Evolutionary conservation across 164 flowering plant genomes (phyloP), one percentile per base, ranked within the genome.

Genomic region (Vitis amurensis): DNA sequence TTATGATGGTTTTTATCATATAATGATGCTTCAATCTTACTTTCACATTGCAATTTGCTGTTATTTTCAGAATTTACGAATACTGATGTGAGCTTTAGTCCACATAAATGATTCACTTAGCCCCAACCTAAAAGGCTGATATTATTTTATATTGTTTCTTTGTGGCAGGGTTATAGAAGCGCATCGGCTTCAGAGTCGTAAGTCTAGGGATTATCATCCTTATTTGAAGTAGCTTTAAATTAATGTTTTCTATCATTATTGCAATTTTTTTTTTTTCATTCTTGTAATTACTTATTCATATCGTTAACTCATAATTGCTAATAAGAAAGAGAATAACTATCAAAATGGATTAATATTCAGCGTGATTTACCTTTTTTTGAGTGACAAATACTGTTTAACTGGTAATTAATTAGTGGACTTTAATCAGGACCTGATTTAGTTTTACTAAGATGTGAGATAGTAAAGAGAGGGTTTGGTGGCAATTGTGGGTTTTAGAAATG

Each of bases 181-280:
- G 85, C 90, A 27, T 70, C 91, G 17, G 95, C 98, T 66, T 90
- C 94, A 55, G 98, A 93, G 66, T 81, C 94, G 99, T 95, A 83
- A 89, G 99, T 80, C 17, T 61, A 30, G 11, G n/a, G 27, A 16
- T 19, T 11, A 58, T 37, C 56, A 62, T 58, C 74, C 52, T 47
- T 59, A 44, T 64, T 30, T 55, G 27, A 68, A 55, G 11, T 23
- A 69, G 8, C 11, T 50, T 27, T 13, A 52, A 31, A 12, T 17
- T 30, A 13, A 8, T 65, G 55, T 31, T 31, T 31, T 31, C 44
- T 31, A 6, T 31, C 44, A 31, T 31, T 31, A 48, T 56, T 15
- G 7, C 27, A 29, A 29, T 67, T 4, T 7, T 37, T 61, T 30
- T 27, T 17, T 17, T 23, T 52, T 53, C 6, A 7, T 12, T 53